Base-by-base conservation (phyloP, 139 green algal species). In the Astrephomene gubernaculifera region DNA sequence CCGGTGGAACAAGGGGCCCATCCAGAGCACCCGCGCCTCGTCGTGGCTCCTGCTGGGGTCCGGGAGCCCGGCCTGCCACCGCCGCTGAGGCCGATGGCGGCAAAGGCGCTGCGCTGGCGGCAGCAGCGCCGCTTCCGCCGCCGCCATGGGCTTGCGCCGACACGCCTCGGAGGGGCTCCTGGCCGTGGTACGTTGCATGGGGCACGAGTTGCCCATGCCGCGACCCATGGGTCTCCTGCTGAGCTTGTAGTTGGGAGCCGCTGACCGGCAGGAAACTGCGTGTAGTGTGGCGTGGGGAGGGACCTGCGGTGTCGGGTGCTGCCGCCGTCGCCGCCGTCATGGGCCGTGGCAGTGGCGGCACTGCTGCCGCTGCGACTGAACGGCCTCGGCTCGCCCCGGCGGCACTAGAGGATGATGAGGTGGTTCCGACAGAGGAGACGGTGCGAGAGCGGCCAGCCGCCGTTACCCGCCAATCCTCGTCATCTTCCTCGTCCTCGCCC, bases 211-310 rank as follows among this genome's bases (percentile, higher is more conserved):
- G n/a, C n/a, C n/a, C n/a, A n/a, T n/a, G n/a, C n/a, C n/a, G n/a
- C n/a, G n/a, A n/a, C n/a, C n/a, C n/a, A n/a, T n/a, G n/a, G n/a
- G n/a, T n/a, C 67, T 31, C 19, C 36, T 60, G 41, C 69, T 27
- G 41, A 2, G 44, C 22, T 25, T 76, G 39, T 24, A 27, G 3
- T 19, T 76, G 69, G 70, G 43, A 1, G 43, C 43, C 70, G 24
- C 17, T 27, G 29, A 60, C 12, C 4, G 76, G 43, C 33, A 44
- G 61, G 43, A 84, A 84, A 43, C 78, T 84, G 43, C 41, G 39
- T 43, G 78, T 84, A 22, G 78, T 84, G 63, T 84, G 78, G 24
- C 63, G 35, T 4, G 76, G 39, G 29, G 75, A 71, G 27, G 36
- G 17, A 4, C 36, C 27, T 35, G 14, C 29, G 27, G 19, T 31